Percentiles rank a stretch among this genome's conserved stretches.
Conservation (phyloP, 352 stramenopile genomes). For the Phytophthora kernoviae region DNA sequence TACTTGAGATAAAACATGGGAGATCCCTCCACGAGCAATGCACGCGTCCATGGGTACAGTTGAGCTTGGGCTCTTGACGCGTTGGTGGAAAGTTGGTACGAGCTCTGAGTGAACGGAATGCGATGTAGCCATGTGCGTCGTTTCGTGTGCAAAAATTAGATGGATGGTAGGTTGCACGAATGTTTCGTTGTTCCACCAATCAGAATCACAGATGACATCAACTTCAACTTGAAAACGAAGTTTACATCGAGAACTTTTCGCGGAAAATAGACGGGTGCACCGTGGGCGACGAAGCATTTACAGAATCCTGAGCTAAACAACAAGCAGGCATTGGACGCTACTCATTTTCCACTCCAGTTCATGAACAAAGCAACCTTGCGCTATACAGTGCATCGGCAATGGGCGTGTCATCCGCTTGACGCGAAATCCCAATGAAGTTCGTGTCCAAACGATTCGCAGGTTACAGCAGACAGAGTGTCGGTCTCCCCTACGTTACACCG, state of each 20-base stretch:
- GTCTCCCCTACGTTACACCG: not conserved
- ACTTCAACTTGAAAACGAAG: not conserved
- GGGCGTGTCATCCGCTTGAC: not conserved
- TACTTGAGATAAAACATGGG: constrained; percentile 78
- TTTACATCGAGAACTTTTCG: too few species aligned
- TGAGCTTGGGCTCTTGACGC: not conserved
- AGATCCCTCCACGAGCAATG: constrained; percentile 79
- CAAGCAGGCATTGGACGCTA: too few species aligned
- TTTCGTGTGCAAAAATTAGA: constrained; percentile 34
- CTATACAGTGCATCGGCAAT: not conserved
- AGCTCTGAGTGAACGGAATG: too few species aligned
- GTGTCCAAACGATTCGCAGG: not conserved
- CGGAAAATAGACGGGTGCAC: too few species aligned
- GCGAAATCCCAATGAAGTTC: not conserved
- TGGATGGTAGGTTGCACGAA: too few species aligned
- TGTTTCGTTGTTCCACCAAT: too few species aligned
- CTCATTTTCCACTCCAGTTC: too few species aligned
- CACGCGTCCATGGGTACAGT: constrained; percentile 67
- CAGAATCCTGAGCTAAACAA: too few species aligned
- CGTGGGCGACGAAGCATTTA: too few species aligned
- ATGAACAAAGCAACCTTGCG: too few species aligned
- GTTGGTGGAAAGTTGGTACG: not conserved
- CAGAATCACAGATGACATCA: too few species aligned
- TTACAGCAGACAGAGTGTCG: not conserved
- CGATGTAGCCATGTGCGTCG: constrained; percentile 33